Percentiles rank a stretch among this genome's conserved stretches.
Evolutionary conservation across 371 early-diverging fungal genomes (phyloP).

Genomic region (Mortierella sp.): DNA sequence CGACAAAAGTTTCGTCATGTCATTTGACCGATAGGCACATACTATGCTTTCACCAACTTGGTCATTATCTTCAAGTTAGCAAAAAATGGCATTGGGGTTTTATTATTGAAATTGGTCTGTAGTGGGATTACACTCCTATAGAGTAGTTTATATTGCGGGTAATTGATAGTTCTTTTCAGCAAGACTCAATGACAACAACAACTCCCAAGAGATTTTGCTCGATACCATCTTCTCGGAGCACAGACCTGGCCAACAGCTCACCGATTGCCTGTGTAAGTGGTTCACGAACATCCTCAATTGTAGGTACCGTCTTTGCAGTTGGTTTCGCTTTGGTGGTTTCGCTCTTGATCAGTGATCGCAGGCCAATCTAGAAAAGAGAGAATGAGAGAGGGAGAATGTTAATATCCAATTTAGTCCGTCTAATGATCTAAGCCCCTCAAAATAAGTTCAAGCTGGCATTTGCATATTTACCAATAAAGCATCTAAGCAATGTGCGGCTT

Average conservation of each 20-base stretch:
- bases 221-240: slow-evolving; percentile 26
- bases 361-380: slow-evolving; percentile 23
- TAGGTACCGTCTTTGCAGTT: slow-evolving; percentile 1
- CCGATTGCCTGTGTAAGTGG: slow-evolving; percentile 41
- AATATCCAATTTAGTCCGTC: background rate
- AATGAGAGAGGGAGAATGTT: background rate
- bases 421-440: background rate
- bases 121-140: too few relatives aligned
- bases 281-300: slow-evolving; percentile 33
- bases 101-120: too few relatives aligned
- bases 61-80: too few relatives aligned
- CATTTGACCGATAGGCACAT: too few relatives aligned
- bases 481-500: slow-evolving; percentile 37
- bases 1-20: too few relatives aligned
- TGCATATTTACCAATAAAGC: slow-evolving; percentile 34
- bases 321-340: slow-evolving; percentile 25
- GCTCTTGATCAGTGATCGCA: slow-evolving; percentile 34
- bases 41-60: too few relatives aligned
- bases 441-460: background rate
- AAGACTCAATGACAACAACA: slow-evolving; percentile 25
- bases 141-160: too few relatives aligned
- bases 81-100: too few relatives aligned
- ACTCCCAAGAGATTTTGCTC: slow-evolving; percentile 20
- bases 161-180: slow-evolving; percentile 5
- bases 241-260: slow-evolving; percentile 13